Evolutionary conservation across 2,329 filamentous ascomycete genomes (phyloP), one percentile per base, ranked within the genome.

Genomic region (Aspergillus terreus): DNA sequence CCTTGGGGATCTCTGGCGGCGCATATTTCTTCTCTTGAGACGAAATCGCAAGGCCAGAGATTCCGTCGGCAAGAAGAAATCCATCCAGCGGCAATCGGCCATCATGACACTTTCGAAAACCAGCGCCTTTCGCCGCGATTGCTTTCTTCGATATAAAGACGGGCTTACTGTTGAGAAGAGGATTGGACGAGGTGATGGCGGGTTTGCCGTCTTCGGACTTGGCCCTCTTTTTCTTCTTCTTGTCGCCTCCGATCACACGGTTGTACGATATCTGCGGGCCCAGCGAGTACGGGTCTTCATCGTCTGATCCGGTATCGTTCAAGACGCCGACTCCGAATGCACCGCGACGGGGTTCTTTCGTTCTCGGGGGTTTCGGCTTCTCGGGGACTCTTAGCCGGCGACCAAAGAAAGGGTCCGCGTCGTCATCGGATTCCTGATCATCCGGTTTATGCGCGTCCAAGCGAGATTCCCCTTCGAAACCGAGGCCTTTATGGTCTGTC

Each of bases 221-320:
- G 1, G 38, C 11, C 52, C 82, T 83, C 64, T 86, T 85, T 62
- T 82, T 88, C 67, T 90, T 92, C 68, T 86, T 87, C 70, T 89
- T 95, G 56, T 92, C 87, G 0, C 86, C 87, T 15, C 90, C 91
- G 53, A 96, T 83, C 4, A 86, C 80, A 38, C 85, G 83, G 61
- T 89, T 95, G 70, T 95, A 96, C 11, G 86, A 90, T 67, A 96
- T 95, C 59, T 85, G 87, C 0, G 94, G 94, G 0, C 92, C 92
- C 48, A 97, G 86, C 52, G 92, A 88, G 66, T 96, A 97, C 0
- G 90, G 88, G 63, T 96, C 92, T 62, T 97, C 94, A 43, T 96
- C 92, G 59, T 97, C 94, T 4, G 92, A 96, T 10, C 91, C 92
- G 17, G 86, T 94, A 59, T 96, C 92, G 62, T 97, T 96, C 43